Evolutionary conservation across 2,329 filamentous ascomycete genomes (phyloP).

Genomic region (Monilinia vaccinii-corymbosi): DNA sequence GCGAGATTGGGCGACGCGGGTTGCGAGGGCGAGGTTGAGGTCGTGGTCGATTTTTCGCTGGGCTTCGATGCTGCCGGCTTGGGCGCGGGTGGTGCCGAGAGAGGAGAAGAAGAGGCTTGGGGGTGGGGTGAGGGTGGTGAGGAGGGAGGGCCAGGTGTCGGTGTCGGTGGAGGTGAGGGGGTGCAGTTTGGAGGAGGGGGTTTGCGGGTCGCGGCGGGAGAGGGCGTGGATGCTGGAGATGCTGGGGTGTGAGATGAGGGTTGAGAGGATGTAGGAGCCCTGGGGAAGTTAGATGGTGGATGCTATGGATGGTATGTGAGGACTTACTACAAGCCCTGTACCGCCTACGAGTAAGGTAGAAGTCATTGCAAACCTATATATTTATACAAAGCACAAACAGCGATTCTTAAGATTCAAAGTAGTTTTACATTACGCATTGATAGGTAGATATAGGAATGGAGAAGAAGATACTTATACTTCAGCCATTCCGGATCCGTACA

Average conservation of each 20-base stretch:
- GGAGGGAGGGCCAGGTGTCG: constrained; percentile 54
- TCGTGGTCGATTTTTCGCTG: constrained; percentile 88
- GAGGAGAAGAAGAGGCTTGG: constrained; percentile 64
- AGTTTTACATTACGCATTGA: background rate
- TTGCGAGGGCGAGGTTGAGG: constrained; percentile 70
- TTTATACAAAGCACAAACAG: background rate
- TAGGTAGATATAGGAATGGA: background rate
- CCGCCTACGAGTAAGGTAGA: constrained; percentile 36
- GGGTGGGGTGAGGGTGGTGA: constrained; percentile 33
- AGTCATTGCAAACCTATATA: constrained; percentile 30
- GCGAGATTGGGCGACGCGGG: constrained; percentile 18
- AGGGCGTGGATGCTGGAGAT: constrained; percentile 48
- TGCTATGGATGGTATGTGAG: background rate
- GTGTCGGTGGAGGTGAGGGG: constrained; percentile 61
- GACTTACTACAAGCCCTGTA: constrained; percentile 41
- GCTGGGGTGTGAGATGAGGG: constrained; percentile 46
- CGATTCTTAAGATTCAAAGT: background rate
- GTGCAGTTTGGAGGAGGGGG: constrained; percentile 46
- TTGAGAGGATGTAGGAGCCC: constrained; percentile 65
- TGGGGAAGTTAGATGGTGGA: constrained; percentile 13
- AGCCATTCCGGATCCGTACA: background rate
- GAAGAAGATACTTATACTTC: background rate
- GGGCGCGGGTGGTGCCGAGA: constrained; percentile 69
- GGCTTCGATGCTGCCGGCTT: constrained; percentile 65
- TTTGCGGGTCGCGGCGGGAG: constrained; percentile 53